A percentile compares a stretch with the other conserved stretches of the same genome.
Evolutionary conservation across 345 rosid species (phyloP).

Genomic region (Lumnitzera racemosa): DNA sequence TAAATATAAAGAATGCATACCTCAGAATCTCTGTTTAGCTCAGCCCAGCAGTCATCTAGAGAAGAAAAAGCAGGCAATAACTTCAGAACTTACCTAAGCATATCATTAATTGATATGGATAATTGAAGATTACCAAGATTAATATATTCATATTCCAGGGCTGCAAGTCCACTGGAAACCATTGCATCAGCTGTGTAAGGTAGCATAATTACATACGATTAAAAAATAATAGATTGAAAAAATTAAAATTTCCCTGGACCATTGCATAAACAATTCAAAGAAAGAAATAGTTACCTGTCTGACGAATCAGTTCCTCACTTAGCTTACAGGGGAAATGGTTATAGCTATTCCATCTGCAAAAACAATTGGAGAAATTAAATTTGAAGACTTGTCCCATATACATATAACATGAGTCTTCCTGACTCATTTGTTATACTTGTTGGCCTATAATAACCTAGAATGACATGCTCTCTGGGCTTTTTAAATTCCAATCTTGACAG

Average conservation of each 20-base stretch:
- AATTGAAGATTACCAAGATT: slow-evolving; percentile 27
- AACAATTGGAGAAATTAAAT: background rate
- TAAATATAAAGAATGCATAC: slow-evolving; percentile 5
- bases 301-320: slow-evolving; percentile 28
- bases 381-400: too few species aligned
- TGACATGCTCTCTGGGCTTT: too few species aligned
- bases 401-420: too few species aligned
- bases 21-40: slow-evolving; percentile 27
- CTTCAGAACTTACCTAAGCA: background rate
- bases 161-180: slow-evolving; percentile 36
- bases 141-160: slow-evolving; percentile 33
- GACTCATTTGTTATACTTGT: too few species aligned
- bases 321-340: slow-evolving; percentile 37
- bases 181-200: slow-evolving; percentile 31
- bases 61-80: background rate
- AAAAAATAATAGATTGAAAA: background rate
- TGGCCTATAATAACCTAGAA: too few species aligned
- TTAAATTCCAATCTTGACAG: too few species aligned
- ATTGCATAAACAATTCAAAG: background rate
- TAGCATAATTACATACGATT: background rate
- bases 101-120: background rate
- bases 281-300: slow-evolving; percentile 21
- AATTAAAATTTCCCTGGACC: background rate
- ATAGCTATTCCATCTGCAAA: slow-evolving; percentile 40
- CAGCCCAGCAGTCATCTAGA: slow-evolving; percentile 47